These are phyloP conservation scores for Wickerhamomyces pijperi DNA, from an alignment of 805 yeast species.

Conservation along the genomic window DNA sequence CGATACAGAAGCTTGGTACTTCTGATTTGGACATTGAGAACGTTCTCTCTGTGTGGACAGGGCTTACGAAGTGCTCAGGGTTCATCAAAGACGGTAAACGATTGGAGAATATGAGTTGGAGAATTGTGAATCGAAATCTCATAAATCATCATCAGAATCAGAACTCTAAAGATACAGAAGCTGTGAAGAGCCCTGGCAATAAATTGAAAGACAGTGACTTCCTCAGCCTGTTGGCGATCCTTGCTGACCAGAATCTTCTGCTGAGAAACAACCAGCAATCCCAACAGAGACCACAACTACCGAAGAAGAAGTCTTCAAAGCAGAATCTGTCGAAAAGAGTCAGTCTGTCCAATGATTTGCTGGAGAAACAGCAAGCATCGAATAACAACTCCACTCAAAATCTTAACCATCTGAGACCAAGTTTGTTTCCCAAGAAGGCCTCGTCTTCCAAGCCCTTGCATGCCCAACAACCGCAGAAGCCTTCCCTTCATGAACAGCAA, in stretches of 20 bases:
- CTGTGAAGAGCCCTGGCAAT: constrained; percentile 7
- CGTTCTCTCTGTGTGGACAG: constrained; percentile 31
- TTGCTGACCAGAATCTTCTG: constrained; percentile 14
- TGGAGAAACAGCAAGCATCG: neutral
- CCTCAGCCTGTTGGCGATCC: constrained; percentile 16
- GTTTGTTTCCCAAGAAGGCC: constrained; percentile 11
- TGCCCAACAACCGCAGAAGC: constrained; percentile 1
- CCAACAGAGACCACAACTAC: constrained; percentile 11
- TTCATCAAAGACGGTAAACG: constrained; percentile 20
- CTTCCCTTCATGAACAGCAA: neutral
- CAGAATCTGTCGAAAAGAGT: constrained; percentile 7
- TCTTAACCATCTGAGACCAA: constrained; percentile 6
- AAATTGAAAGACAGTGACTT: constrained; percentile 18
- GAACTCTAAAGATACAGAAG: neutral
- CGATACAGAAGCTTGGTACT: constrained; percentile 16
- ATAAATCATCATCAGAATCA: constrained; percentile 4
- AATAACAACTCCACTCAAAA: neutral
- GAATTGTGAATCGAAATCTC: constrained; percentile 20
- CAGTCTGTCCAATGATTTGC: constrained; percentile 8
- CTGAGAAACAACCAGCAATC: neutral
- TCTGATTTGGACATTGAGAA: constrained; percentile 26
- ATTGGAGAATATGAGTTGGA: constrained; percentile 22
- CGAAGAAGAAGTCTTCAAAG: constrained; percentile 13
- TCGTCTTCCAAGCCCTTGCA: constrained; percentile 18
- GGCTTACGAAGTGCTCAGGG: constrained; percentile 20